Conservation (phyloP, 192 early-diverging fungal species). For the Kickxella alabastrina region DNA sequence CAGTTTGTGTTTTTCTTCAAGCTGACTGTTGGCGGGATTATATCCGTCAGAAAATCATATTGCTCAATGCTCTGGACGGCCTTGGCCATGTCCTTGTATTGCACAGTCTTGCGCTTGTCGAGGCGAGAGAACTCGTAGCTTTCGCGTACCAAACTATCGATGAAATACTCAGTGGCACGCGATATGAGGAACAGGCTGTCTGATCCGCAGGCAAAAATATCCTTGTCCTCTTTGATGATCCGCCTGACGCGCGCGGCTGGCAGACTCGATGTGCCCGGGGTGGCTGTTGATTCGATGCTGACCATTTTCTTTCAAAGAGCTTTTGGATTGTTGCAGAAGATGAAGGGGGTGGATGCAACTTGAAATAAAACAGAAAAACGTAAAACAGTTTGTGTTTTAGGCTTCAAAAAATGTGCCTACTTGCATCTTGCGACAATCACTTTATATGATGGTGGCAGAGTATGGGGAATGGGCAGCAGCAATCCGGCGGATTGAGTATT, state of each 20-base stretch:
- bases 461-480: too few relatives aligned
- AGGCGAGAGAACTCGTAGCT: slow-evolving; percentile 58
- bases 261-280: slow-evolving; percentile 53
- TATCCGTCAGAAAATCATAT: slow-evolving; percentile 47
- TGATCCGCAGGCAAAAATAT: slow-evolving; percentile 61
- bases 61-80: slow-evolving; percentile 50
- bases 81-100: slow-evolving; percentile 71
- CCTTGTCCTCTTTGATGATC: slow-evolving; percentile 75
- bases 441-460: too few relatives aligned
- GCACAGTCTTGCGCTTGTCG: slow-evolving; percentile 69
- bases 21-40: slow-evolving; percentile 46
- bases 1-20: too few relatives aligned
- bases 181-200: slow-evolving; percentile 66
- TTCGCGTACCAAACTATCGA: slow-evolving; percentile 63
- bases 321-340: too few relatives aligned
- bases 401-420: too few relatives aligned
- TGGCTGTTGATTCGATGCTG: slow-evolving; percentile 8
- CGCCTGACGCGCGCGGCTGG: slow-evolving; percentile 66
- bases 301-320: too few relatives aligned
- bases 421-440: too few relatives aligned
- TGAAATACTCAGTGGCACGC: slow-evolving; percentile 66
- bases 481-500: too few relatives aligned
- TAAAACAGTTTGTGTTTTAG: too few relatives aligned
- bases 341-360: too few relatives aligned
- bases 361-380: too few relatives aligned